phyloP scores from a whole-genome alignment of 371 early-diverging fungal genomes.

The Mucor circinelloides region DNA sequence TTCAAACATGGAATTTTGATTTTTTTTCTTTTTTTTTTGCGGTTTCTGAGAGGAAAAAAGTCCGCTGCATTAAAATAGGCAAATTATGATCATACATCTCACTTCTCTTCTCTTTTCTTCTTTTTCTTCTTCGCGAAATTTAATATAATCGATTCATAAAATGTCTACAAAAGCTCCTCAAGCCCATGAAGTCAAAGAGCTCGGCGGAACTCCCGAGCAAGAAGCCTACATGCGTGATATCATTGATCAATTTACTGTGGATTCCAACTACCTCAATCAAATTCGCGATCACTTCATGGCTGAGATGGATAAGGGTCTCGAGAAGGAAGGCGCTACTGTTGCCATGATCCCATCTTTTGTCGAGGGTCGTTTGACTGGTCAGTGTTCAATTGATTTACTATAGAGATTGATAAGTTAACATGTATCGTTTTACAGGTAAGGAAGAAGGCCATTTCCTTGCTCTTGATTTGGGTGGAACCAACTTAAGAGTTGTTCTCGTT shows the following conservation, averaged over 20 bases:
- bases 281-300: conserved; percentile 69
- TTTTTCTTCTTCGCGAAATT: conserved; percentile 6
- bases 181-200: conserved; percentile 25
- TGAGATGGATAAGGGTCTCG: conserved; percentile 79
- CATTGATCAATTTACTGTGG: conserved; percentile 61
- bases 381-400: not conserved
- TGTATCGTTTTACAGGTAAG: conserved; percentile 20
- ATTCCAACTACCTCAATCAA: conserved; percentile 56
- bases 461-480: conserved; percentile 95
- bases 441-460: conserved; percentile 89
- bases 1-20: conserved; percentile 1
- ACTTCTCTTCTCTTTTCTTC: conserved; percentile 4
- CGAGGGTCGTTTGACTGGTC: conserved; percentile 55
- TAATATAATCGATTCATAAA: conserved; percentile 5
- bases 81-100: not conserved
- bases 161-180: conserved; percentile 20
- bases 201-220: conserved; percentile 54
- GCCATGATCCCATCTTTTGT: conserved; percentile 85
- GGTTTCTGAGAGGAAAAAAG: conserved; percentile 45
- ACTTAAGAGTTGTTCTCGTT: conserved; percentile 90
- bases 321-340: conserved; percentile 60
- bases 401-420: not conserved
- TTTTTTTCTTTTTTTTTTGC: not conserved
- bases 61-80: conserved; percentile 22
- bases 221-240: conserved; percentile 49